A percentile compares a stretch with the other conserved stretches of the same genome.
phyloP scores from a whole-genome alignment of 495 filamentous ascomycete genomes.

The Hypoxylon trugodes region DNA sequence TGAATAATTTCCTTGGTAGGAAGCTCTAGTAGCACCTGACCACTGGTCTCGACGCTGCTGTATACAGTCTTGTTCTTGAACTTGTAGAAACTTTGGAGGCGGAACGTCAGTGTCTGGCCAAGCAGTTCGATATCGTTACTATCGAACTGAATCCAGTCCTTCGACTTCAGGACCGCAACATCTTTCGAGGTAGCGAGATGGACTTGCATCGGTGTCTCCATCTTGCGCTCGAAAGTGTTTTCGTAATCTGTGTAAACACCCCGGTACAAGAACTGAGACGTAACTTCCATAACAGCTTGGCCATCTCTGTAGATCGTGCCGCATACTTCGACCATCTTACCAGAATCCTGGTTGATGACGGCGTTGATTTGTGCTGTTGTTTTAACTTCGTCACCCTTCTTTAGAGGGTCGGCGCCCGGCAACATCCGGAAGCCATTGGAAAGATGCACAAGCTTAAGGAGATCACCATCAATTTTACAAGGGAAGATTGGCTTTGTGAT shows the following conservation, averaged over 20 bases:
- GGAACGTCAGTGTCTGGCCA: slow-evolving; percentile 94
- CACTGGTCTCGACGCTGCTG: slow-evolving; percentile 89
- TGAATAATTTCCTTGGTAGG: slow-evolving; percentile 98
- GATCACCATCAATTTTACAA: slow-evolving; percentile 89
- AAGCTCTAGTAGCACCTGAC: slow-evolving; percentile 91
- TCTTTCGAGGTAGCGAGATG: slow-evolving; percentile 87
- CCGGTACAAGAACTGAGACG: slow-evolving; percentile 96
- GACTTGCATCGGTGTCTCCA: slow-evolving; percentile 93
- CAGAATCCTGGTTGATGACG: slow-evolving; percentile 96
- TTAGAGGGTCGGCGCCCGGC: slow-evolving; percentile 90
- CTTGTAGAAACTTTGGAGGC: slow-evolving; percentile 84
- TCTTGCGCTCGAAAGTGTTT: slow-evolving; percentile 98
- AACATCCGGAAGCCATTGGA: slow-evolving; percentile 99
- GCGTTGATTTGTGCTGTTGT: slow-evolving; percentile 97
- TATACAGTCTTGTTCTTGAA: slow-evolving; percentile 96
- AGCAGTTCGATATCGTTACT: slow-evolving; percentile 86
- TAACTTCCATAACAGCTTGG: slow-evolving; percentile 95
- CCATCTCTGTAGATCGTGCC: slow-evolving; percentile 91
- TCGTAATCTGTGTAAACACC: slow-evolving; percentile 91
- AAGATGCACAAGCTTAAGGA: slow-evolving; percentile 92
- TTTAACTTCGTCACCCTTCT: slow-evolving; percentile 91
- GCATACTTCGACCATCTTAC: slow-evolving; percentile 99
- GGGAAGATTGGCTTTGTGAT: slow-evolving; percentile 99
- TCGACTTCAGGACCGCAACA: slow-evolving; percentile 90
- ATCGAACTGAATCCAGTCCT: slow-evolving; percentile 92